phyloP scores from a whole-genome alignment of 306 rosid species.

The Prunus mongolica region DNA sequence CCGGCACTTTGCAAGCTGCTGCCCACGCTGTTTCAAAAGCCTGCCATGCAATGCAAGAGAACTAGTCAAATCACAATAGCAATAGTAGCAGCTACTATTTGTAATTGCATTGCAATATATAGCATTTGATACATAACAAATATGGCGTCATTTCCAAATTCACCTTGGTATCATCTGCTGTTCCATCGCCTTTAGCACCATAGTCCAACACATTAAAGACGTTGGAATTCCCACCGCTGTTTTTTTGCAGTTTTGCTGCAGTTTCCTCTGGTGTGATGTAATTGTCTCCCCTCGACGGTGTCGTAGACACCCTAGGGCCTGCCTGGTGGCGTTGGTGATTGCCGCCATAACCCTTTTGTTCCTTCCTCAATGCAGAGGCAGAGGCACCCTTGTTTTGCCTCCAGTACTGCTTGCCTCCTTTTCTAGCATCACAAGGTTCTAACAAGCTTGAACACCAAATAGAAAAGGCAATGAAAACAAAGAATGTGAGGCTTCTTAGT shows the following conservation, averaged over 20 bases:
- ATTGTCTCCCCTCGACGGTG: background rate
- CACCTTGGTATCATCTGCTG: slow-evolving; percentile 72
- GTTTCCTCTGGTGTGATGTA: background rate
- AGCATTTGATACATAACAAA: no score
- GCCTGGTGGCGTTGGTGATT: background rate
- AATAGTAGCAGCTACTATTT: no score
- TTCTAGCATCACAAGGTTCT: slow-evolving; percentile 40
- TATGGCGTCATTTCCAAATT: background rate
- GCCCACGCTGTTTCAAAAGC: slow-evolving; percentile 69
- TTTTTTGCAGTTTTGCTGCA: background rate
- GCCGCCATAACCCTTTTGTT: background rate
- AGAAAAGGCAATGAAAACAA: slow-evolving; percentile 24
- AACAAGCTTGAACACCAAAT: slow-evolving; percentile 26
- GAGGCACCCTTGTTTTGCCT: slow-evolving; percentile 32
- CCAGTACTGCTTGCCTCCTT: slow-evolving; percentile 25
- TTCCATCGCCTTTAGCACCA: slow-evolving; percentile 87
- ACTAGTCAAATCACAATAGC: background rate
- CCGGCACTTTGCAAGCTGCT: slow-evolving; percentile 62
- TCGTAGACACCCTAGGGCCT: background rate
- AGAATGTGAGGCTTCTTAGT: slow-evolving; percentile 22
- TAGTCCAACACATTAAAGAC: slow-evolving; percentile 56
- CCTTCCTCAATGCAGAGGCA: background rate
- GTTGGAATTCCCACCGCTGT: slow-evolving; percentile 16
- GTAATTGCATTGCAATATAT: no score
- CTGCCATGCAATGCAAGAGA: slow-evolving; percentile 32